Base-by-base conservation (phyloP, 1,139 yeast species). In the Suhomyces wounanorum region DNA sequence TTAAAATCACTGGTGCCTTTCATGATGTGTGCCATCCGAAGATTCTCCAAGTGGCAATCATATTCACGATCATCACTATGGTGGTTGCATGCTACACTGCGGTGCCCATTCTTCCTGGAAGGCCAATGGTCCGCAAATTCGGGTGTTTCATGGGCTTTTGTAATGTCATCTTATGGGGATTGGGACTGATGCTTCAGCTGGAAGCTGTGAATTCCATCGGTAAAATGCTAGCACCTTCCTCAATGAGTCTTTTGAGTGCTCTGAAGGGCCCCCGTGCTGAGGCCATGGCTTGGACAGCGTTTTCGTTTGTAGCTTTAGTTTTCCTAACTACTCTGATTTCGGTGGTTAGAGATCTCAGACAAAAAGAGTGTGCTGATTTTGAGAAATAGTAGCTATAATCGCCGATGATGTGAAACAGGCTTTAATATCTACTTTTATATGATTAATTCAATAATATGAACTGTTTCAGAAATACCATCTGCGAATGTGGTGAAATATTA, bases 101-200 rank as follows among this genome's bases (percentile, higher is more conserved):
- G 2, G 58, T 82, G 13, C 87, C 87, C 0, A 67, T 73, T 10
- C 54, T 81, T 3, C 89, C 89, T 0, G 69, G 72, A 9, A 78
- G 76, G 52, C 16, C 54, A 0, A 30, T 61, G 8, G 62, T 74
- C 5, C 66, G 69, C 28, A 73, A 68, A 45, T 55, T 71, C 3
- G 62, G 72, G 9, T 57, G 79, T 35, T 62, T 68, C 0, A 52
- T 79, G 17, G 66, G 80, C 4, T 66, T 76, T 0, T 50, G 70
- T 0, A 63, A 77, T 45, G 69, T 78, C 25, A 58, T 85, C 10
- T 50, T 84, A 3, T 85, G 90, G 88, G 88, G 89, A 0, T 66
- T 85, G 43, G 90, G 90, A 0, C 77, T 89, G 1, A 83, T 86
- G 79, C 78, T 89, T 72, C 79, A 79, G 47, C 85, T 84, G 56